phyloP scores from a whole-genome alignment of 2,329 filamentous ascomycete species.

The Colletotrichum theobromicola region DNA sequence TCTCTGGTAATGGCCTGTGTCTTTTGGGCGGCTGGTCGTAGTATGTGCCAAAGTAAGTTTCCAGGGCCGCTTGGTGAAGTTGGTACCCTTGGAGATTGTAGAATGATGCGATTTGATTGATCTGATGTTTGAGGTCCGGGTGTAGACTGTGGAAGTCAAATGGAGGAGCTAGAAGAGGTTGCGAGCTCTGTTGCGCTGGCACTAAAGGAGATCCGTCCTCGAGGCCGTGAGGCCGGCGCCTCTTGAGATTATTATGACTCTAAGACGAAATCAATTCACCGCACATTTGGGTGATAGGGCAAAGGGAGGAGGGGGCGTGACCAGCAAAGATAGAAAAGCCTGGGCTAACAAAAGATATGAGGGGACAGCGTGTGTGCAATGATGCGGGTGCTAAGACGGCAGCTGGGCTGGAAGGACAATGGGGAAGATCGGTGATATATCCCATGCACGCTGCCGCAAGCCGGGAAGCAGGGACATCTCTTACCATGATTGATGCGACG shows the following conservation, averaged over 20 bases:
- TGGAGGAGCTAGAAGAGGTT: slow-evolving; percentile 28
- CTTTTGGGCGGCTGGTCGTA: slow-evolving; percentile 33
- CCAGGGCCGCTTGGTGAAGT: slow-evolving; percentile 28
- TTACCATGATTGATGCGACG: slow-evolving; percentile 55
- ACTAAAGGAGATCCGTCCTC: slow-evolving; percentile 39
- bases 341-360: slow-evolving; percentile 29
- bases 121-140: slow-evolving; percentile 28
- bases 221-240: slow-evolving; percentile 47
- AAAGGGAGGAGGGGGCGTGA: slow-evolving; percentile 26
- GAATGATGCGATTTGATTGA: slow-evolving; percentile 32
- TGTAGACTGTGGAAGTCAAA: slow-evolving; percentile 26
- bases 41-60: slow-evolving; percentile 1
- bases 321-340: slow-evolving; percentile 21
- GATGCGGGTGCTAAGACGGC: slow-evolving; percentile 23
- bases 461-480: slow-evolving; percentile 40
- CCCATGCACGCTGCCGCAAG: slow-evolving; percentile 49
- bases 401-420: slow-evolving; percentile 24
- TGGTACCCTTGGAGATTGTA: slow-evolving; percentile 37
- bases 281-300: slow-evolving; percentile 34
- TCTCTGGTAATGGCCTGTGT: slow-evolving; percentile 31
- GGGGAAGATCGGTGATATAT: slow-evolving; percentile 46
- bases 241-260: slow-evolving; percentile 43
- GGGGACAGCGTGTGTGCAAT: slow-evolving; percentile 16
- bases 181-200: slow-evolving; percentile 35
- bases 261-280: slow-evolving; percentile 44